Base-by-base conservation (phyloP, 2,329 filamentous ascomycete species). In the Hypoxylon sp. region DNA sequence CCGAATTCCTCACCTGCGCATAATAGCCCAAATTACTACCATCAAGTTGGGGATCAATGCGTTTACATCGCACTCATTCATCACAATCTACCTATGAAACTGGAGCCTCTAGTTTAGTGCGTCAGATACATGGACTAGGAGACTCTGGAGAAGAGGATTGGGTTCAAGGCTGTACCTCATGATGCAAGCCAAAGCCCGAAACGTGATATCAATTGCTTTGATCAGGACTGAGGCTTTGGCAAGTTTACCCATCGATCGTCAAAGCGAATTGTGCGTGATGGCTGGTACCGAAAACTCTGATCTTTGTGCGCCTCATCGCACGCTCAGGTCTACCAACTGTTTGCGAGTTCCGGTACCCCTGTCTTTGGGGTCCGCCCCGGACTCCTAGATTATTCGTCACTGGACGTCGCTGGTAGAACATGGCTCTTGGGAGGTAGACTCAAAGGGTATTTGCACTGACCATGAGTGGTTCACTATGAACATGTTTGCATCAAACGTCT, bases 381-480 rank as follows among this genome's bases (percentile, higher is more conserved):
- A 42, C 59, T 29, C 54, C 65, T 46, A 39, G 31, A 37, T 60
- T n/a, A 37, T 67, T 29, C 44, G 26, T 24, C 53, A 59, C 24
- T 63, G 59, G 64, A 44, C 59, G 5, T 11, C 54, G 17, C 14
- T 67, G 42, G 59, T 63, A n/a, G 64, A 67, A 54, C 39, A 59
- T 8, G 64, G 59, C 2, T 51, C 54, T 11, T 67, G 54, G 59
- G 11, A 42, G 42, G 33, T 63, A 5, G 64, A 55, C n/a, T 17
- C n/a, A 47, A 59, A 47, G 26, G 54, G 64, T 19, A 60, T 67
- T 37, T 63, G 46, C 54, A 63, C 53, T 26, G 59, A 59, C 39
- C 59, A 67, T 13, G 33, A 17, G 22, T 63, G 58, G 58, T 63
- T 67, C 35, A 46, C 47, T 6, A 13, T 31, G 17, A n/a, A 63